Conservation (phyloP, 176 grass and related monocot genomes). For the Pontederia crassipes region DNA sequence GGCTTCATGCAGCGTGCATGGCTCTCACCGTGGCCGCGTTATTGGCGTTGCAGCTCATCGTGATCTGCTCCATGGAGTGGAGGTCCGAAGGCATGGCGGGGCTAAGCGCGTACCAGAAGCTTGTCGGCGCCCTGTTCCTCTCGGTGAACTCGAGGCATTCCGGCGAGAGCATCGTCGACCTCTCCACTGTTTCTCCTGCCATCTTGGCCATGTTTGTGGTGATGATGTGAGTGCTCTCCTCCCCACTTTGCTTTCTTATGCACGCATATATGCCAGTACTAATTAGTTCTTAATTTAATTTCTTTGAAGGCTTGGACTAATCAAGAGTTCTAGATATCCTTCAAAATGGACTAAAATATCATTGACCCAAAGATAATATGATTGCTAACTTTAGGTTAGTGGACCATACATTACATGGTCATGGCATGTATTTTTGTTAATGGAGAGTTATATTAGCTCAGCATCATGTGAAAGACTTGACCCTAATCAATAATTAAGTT, state of each 20-base stretch:
- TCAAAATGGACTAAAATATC: too few relatives aligned
- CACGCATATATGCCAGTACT: background rate
- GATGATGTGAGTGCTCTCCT: conserved; percentile 53
- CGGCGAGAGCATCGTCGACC: conserved; percentile 51
- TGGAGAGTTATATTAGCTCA: too few relatives aligned
- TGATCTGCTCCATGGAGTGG: conserved; percentile 71
- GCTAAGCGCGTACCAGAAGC: conserved; percentile 41
- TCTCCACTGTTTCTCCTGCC: conserved; percentile 39
- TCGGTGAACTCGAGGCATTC: conserved; percentile 63
- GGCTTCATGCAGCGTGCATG: conserved; percentile 17
- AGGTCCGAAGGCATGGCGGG: conserved; percentile 34
- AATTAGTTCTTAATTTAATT: background rate
- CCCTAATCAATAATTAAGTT: too few relatives aligned
- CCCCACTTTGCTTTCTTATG: background rate
- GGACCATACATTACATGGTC: too few relatives aligned
- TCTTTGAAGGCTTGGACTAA: too few relatives aligned
- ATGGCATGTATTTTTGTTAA: too few relatives aligned
- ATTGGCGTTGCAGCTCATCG: conserved; percentile 26
- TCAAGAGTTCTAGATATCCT: too few relatives aligned
- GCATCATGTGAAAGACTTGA: too few relatives aligned
- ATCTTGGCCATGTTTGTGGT: conserved; percentile 49
- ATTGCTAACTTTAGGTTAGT: too few relatives aligned
- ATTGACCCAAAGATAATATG: too few relatives aligned
- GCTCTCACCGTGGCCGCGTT: conserved; percentile 32
- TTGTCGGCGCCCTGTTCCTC: conserved; percentile 47